Percentiles rank a stretch among this genome's conserved stretches.
Conservation (phyloP, 2,329 filamentous ascomycete species). For the Mollisiaceae sp. region DNA sequence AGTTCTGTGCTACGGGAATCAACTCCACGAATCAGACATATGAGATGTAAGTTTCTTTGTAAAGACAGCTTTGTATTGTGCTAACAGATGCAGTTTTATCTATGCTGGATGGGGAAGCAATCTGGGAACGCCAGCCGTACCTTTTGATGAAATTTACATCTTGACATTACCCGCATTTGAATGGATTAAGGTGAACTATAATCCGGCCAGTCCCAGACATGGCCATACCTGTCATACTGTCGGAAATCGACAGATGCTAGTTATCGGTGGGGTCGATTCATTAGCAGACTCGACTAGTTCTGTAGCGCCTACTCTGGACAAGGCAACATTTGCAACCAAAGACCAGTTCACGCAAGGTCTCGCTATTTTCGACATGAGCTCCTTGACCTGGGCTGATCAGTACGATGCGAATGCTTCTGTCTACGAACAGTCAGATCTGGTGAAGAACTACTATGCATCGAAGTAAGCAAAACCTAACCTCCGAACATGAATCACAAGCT, state of each 20-base stretch:
- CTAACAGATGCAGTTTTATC: constrained; percentile 20
- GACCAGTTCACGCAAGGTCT: constrained; percentile 28
- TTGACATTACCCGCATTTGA: constrained; percentile 32
- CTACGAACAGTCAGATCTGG: constrained; percentile 24
- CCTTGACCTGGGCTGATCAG: constrained; percentile 22
- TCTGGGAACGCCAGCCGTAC: constrained; percentile 13
- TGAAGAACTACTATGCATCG: constrained; percentile 29
- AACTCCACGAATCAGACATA: constrained; percentile 25
- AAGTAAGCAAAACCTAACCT: constrained; percentile 5
- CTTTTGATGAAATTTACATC: constrained; percentile 30
- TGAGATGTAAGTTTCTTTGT: constrained; percentile 21
- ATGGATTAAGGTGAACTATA: constrained; percentile 27
- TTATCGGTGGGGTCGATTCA: constrained; percentile 28
- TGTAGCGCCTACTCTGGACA: constrained; percentile 13
- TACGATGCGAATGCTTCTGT: constrained; percentile 24
- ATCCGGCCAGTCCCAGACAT: constrained; percentile 22
- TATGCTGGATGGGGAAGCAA: constrained; percentile 23
- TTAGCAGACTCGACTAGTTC: constrained; percentile 11
- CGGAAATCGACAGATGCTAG: constrained; percentile 29
- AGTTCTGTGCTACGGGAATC: constrained; percentile 24
- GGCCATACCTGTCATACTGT: constrained; percentile 25
- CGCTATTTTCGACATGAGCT: constrained; percentile 30
- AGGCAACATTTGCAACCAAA: constrained; percentile 18
- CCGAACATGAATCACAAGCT: not conserved
- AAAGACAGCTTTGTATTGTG: not conserved